phyloP scores from a whole-genome alignment of 768 basidiomycete genomes.

The Cubamyces sp. region DNA sequence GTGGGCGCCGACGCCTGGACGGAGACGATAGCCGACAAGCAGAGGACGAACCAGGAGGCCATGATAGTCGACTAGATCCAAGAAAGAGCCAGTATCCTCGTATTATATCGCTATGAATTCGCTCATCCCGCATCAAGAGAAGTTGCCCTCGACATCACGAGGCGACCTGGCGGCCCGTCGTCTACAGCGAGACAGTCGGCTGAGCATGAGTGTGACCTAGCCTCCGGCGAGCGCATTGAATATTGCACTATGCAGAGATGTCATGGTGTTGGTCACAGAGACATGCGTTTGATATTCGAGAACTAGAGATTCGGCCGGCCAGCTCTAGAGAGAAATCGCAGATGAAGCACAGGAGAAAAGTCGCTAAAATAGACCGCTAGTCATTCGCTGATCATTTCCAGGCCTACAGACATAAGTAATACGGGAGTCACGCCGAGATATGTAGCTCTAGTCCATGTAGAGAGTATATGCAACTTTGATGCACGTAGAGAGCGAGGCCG shows the following conservation, averaged over 20 bases:
- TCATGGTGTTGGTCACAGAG: no score
- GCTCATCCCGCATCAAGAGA: neutral
- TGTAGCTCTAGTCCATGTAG: no score
- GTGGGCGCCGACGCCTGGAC: slow-evolving; percentile 40
- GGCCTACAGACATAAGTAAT: no score
- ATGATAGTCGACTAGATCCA: neutral
- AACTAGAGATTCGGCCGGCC: slow-evolving; percentile 1
- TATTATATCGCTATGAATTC: neutral
- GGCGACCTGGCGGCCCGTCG: slow-evolving; percentile 18
- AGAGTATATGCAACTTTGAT: no score
- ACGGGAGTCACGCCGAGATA: no score
- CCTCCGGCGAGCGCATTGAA: neutral
- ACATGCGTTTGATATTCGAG: neutral
- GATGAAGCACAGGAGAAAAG: no score
- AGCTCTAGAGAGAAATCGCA: neutral
- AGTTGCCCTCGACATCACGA: slow-evolving; percentile 9
- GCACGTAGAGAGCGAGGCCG: no score
- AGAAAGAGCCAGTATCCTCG: no score
- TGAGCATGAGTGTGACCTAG: slow-evolving; percentile 15
- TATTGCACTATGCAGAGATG: neutral
- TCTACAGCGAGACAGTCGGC: slow-evolving; percentile 11
- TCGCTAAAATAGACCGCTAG: no score
- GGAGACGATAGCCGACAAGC: neutral
- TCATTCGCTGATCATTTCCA: no score
- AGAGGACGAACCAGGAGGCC: slow-evolving; percentile 4